Evolutionary conservation across 2,329 filamentous ascomycete genomes (phyloP), one percentile per base, ranked within the genome.

Genomic region (Orbilia ellipsospora): DNA sequence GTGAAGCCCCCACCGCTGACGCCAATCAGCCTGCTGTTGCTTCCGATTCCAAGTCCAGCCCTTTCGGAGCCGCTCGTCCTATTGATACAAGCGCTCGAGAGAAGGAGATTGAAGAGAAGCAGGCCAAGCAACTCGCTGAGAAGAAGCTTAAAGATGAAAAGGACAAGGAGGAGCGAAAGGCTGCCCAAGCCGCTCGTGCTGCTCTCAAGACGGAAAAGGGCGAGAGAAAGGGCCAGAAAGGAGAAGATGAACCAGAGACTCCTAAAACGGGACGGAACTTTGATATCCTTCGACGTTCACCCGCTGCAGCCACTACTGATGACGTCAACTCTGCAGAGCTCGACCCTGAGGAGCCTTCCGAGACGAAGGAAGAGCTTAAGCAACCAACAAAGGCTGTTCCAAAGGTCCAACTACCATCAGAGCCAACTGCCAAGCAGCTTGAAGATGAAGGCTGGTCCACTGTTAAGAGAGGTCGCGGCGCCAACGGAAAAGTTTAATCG

Each of bases 51-150:
- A 98, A 97, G 85, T 88, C 93, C 26, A 98, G 91, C 83, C 93
- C 93, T 48, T 99, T 99, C 82, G 95, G 95, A 80, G 94, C 92
- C 76, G 95, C 95, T 68, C 90, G 91, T 77, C 95, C 95, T 66
- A 97, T 98, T 80, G 94, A 99, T 83, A 98, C 94, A 55, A 92
- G 92, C 54, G 88, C 93, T 13, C 90, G 92, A 78, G 94, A 98
- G 85, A 90, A 90, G 80, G 90, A 96, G 82, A 89, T 99, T 70
- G 94, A 96, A 80, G 93, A 97, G 84, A 96, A 93, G 87, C 88
- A 91, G 78, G 86, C 91, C 80, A 86, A 92, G 72, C 96, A 96
- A 88, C 92, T 95, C 0, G 92, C 95, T 77, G 95, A 94, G 85
- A 90, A 88, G 52, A 93, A 92, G 83, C 92, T 89, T 61, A 89